Evolutionary conservation across 2,329 filamentous ascomycete species (phyloP).

Genomic region (Davidsoniella eucalypti): DNA sequence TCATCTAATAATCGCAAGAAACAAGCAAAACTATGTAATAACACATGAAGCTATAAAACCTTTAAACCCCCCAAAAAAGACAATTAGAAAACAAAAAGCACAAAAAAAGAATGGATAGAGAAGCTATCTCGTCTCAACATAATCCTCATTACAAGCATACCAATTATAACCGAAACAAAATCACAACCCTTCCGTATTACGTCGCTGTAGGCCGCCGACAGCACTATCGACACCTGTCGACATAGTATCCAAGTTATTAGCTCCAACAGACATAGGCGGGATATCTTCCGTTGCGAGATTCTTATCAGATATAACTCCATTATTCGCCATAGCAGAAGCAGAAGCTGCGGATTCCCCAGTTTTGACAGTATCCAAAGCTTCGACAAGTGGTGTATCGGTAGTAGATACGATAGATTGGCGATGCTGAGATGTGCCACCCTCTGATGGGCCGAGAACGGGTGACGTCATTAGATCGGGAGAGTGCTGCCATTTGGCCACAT

Average conservation of each 20-base stretch:
- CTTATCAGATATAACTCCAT: neutral
- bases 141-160: too few relatives aligned
- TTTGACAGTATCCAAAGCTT: neutral
- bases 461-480: constrained; percentile 29
- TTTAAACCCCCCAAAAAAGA: too few relatives aligned
- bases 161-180: neutral
- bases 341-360: constrained; percentile 1
- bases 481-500: constrained; percentile 77
- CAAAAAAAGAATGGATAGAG: neutral
- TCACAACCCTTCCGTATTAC: neutral
- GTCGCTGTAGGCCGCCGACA: constrained; percentile 1
- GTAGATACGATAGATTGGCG: neutral
- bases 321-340: neutral
- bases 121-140: neutral
- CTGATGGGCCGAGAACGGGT: constrained; percentile 3
- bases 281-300: constrained; percentile 3
- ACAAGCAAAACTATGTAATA: neutral
- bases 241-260: neutral
- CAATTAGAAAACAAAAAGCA: neutral
- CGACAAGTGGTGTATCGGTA: neutral
- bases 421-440: neutral
- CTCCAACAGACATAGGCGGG: neutral
- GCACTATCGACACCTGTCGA: constrained; percentile 5
- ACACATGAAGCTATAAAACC: neutral
- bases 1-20: too few relatives aligned